Percentiles rank a stretch among this genome's conserved stretches.
Conservation (phyloP, 1,284 basidiomycete genomes). For the Apiotrichum montevideense region DNA sequence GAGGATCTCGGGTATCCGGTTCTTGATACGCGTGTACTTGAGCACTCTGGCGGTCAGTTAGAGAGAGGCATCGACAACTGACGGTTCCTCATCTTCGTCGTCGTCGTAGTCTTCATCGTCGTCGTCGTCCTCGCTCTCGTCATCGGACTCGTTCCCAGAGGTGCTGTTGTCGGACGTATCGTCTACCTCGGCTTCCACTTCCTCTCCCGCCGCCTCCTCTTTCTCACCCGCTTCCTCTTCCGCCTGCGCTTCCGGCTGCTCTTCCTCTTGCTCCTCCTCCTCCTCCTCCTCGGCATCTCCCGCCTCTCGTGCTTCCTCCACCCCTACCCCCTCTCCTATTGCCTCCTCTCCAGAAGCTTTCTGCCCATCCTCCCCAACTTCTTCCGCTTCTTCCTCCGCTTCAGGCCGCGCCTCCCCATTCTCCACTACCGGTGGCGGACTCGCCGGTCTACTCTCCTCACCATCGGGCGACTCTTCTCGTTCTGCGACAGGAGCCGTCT, state of each 20-base stretch:
- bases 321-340: neutral
- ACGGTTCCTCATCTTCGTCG: conserved; percentile 46
- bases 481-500: too few species aligned
- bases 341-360: too few species aligned
- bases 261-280: neutral
- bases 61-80: too few species aligned
- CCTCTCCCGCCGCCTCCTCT: conserved; percentile 27
- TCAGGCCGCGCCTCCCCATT: neutral
- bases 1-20: conserved; percentile 69
- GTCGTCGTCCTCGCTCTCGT: conserved; percentile 10
- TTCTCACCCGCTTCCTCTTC: conserved; percentile 1
- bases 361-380: too few species aligned
- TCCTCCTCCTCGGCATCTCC: neutral
- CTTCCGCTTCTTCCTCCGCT: neutral
- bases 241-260: neutral
- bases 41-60: conserved; percentile 55
- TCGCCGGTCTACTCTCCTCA: too few species aligned
- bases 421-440: too few species aligned
- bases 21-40: conserved; percentile 80
- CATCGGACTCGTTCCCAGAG: conserved; percentile 12
- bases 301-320: neutral
- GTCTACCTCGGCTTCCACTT: conserved; percentile 51
- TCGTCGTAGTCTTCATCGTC: conserved; percentile 22
- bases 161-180: conserved; percentile 48
- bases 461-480: too few species aligned